Percentiles rank a stretch among this genome's conserved stretches.
These are phyloP conservation scores for Aureobasidium vineae DNA, from an alignment of 2,329 filamentous ascomycete genomes.

Conservation along the genomic window DNA sequence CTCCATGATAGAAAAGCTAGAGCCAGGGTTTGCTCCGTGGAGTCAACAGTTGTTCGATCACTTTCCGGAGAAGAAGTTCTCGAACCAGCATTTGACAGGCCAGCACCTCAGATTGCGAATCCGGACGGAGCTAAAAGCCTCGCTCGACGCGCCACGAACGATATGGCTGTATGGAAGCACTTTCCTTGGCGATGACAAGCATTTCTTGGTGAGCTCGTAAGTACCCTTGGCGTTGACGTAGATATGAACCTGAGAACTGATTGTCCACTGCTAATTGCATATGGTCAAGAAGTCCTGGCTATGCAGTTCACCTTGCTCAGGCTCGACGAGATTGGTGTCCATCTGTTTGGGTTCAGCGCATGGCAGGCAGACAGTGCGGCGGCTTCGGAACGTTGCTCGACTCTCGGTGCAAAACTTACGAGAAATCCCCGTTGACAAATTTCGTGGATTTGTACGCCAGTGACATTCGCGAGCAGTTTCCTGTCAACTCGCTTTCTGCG, in stretches of 20 bases:
- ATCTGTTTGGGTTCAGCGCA: neutral
- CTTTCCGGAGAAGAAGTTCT: neutral
- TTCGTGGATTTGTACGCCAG: neutral
- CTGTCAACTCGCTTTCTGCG: neutral
- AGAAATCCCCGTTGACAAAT: conserved; percentile 4
- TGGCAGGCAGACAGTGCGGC: neutral
- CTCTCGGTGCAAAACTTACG: neutral
- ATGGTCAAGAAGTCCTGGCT: neutral
- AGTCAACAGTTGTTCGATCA: neutral
- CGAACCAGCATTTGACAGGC: neutral
- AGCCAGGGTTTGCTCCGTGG: neutral
- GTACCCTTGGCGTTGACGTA: neutral
- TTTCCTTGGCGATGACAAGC: conserved; percentile 4
- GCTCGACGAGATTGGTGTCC: neutral
- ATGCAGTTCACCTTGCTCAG: neutral
- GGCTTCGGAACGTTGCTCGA: neutral
- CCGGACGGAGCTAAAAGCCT: neutral
- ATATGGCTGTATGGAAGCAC: neutral
- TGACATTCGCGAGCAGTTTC: neutral
- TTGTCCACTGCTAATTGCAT: neutral
- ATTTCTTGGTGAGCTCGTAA: conserved; percentile 4
- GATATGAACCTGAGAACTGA: neutral
- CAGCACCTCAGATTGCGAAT: neutral
- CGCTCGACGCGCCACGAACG: neutral
- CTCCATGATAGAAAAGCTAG: neutral